phyloP scores from a whole-genome alignment of 2,329 filamentous ascomycete genomes.

The Pestalotiopsis sp. region DNA sequence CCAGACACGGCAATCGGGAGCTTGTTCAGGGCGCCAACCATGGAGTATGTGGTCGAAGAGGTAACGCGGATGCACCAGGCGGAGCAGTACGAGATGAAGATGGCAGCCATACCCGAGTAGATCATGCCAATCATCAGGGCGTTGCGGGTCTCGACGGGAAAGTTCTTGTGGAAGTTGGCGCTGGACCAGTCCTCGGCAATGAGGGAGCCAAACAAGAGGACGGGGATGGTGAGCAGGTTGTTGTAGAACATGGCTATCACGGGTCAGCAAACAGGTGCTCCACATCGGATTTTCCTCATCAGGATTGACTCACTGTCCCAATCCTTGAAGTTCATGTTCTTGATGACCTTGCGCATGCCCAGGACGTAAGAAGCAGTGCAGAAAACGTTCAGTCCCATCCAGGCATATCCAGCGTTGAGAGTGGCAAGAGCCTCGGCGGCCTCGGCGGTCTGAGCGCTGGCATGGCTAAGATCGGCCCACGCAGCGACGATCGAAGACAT shows the following conservation, averaged over 20 bases:
- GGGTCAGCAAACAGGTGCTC: constrained; percentile 29
- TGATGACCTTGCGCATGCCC: constrained; percentile 96
- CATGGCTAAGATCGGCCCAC: constrained; percentile 87
- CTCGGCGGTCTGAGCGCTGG: constrained; percentile 51
- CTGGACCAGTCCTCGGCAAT: constrained; percentile 90
- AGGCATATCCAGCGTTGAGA: constrained; percentile 90
- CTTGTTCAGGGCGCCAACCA: constrained; percentile 98
- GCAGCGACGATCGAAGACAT: constrained; percentile 91
- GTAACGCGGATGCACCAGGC: constrained; percentile 98
- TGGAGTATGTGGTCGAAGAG: constrained; percentile 96
- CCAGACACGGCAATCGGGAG: constrained; percentile 91
- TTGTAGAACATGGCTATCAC: constrained; percentile 96
- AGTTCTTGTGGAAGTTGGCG: constrained; percentile 81
- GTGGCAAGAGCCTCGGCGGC: constrained; percentile 79
- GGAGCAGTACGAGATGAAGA: constrained; percentile 99
- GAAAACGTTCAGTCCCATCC: constrained; percentile 97
- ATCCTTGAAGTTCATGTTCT: constrained; percentile 99
- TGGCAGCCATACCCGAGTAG: constrained; percentile 87
- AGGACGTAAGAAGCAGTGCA: constrained; percentile 89
- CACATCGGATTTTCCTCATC: background rate
- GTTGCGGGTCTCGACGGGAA: constrained; percentile 79
- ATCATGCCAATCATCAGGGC: constrained; percentile 84
- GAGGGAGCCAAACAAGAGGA: constrained; percentile 80
- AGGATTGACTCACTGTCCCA: constrained; percentile 80
- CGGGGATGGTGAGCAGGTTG: constrained; percentile 93